These are phyloP conservation scores for Aspergillus novoparasiticus DNA, from an alignment of 2,329 filamentous ascomycete genomes.

Conservation along the genomic window DNA sequence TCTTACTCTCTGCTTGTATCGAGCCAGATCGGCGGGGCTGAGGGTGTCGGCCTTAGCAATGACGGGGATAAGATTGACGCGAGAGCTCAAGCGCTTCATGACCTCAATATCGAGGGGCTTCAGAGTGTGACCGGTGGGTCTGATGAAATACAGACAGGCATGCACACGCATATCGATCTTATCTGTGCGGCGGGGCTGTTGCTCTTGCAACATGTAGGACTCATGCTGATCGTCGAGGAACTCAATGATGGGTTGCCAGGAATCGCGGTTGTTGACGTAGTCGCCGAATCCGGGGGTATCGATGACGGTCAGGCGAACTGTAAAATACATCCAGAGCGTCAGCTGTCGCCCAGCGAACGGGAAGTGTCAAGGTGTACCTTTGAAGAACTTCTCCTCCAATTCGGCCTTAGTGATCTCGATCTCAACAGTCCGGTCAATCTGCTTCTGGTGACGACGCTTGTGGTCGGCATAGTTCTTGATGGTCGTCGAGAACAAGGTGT, in stretches of 20 bases:
- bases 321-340: slow-evolving; percentile 23
- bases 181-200: slow-evolving; percentile 95
- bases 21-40: slow-evolving; percentile 85
- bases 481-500: slow-evolving; percentile 99
- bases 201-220: slow-evolving; percentile 99
- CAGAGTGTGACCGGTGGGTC: slow-evolving; percentile 95
- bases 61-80: slow-evolving; percentile 97
- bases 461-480: slow-evolving; percentile 99
- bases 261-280: slow-evolving; percentile 99
- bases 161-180: slow-evolving; percentile 99
- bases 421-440: slow-evolving; percentile 99
- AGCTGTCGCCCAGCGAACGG: slow-evolving; percentile 10
- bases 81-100: slow-evolving; percentile 98
- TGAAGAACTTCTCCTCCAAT: slow-evolving; percentile 99
- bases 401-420: slow-evolving; percentile 99
- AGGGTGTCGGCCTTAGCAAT: slow-evolving; percentile 98
- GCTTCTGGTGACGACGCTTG: slow-evolving; percentile 98
- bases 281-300: slow-evolving; percentile 98
- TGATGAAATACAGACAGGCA: slow-evolving; percentile 98
- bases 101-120: slow-evolving; percentile 99
- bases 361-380: slow-evolving; percentile 64
- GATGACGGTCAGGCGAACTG: slow-evolving; percentile 97
- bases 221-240: slow-evolving; percentile 99
- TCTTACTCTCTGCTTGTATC: slow-evolving; percentile 91
- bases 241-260: slow-evolving; percentile 99